These are phyloP conservation scores for Neurospora terricola DNA, from an alignment of 495 filamentous ascomycete species.

Conservation along the genomic window DNA sequence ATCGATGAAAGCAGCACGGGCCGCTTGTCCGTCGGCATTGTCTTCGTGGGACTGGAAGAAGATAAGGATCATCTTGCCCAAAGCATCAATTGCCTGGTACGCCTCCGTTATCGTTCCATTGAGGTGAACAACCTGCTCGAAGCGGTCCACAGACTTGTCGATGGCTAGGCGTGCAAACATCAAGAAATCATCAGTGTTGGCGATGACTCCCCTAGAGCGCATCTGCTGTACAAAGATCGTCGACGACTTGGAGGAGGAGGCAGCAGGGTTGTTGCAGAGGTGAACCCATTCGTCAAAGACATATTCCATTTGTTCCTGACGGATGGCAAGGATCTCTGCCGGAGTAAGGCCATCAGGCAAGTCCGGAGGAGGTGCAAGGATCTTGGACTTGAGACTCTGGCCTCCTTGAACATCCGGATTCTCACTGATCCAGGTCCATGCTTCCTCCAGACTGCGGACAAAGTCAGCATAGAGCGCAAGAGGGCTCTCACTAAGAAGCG, in stretches of 20 bases:
- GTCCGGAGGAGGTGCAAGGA: slow-evolving; percentile 53
- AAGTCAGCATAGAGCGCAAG: slow-evolving; percentile 77
- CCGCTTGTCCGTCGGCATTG: slow-evolving; percentile 38
- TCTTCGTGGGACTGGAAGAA: slow-evolving; percentile 57
- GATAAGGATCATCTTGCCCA: slow-evolving; percentile 70
- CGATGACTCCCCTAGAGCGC: slow-evolving; percentile 59
- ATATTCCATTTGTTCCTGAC: slow-evolving; percentile 80
- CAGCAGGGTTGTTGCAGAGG: slow-evolving; percentile 62
- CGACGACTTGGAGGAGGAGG: slow-evolving; percentile 54
- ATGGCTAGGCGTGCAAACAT: slow-evolving; percentile 75
- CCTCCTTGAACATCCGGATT: slow-evolving; percentile 56
- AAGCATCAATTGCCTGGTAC: slow-evolving; percentile 71
- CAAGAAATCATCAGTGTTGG: slow-evolving; percentile 59
- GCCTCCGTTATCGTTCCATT: slow-evolving; percentile 55
- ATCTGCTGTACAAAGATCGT: slow-evolving; percentile 78
- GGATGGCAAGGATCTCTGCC: slow-evolving; percentile 21
- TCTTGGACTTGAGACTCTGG: slow-evolving; percentile 60
- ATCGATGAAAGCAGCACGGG: slow-evolving; percentile 58
- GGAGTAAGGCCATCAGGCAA: slow-evolving; percentile 13
- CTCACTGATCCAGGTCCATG: slow-evolving; percentile 72
- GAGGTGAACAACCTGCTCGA: slow-evolving; percentile 53
- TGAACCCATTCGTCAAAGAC: slow-evolving; percentile 90
- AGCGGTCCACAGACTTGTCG: slow-evolving; percentile 65
- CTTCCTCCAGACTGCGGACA: slow-evolving; percentile 65
- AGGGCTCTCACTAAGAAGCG: slow-evolving; percentile 66